Evolutionary conservation across 2,329 filamentous ascomycete genomes (phyloP), one percentile per base, ranked within the genome.

Genomic region (Trichoderma hamatum): DNA sequence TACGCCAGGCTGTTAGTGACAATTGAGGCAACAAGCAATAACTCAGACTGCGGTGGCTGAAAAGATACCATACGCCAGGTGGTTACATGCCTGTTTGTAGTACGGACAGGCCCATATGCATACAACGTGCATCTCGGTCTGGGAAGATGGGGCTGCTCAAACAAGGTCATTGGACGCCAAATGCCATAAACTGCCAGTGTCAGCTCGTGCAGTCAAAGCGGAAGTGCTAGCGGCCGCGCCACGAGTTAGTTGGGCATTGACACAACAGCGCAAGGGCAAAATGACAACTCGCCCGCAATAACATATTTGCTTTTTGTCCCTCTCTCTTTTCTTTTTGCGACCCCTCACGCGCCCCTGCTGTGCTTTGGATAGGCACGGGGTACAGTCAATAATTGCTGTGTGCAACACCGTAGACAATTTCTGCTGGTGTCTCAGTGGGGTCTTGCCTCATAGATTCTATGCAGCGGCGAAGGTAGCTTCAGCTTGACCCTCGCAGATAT

Each of bases 221-320:
- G 51, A 43, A 64, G 51, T 52, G 51, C 52, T 65, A 56, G 49
- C 52, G 52, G 51, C 36, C 51, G 51, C 34, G 46, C 62, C 52
- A 54, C 62, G 24, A 28, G 30, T 11, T 60, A 52, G 54, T 46
- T 21, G 24, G 32, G 34, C 6, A 39, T 26, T 68, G 34, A 11
- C 49, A 54, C 46, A 51, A 34, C 58, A 68, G 46, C 26, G n/a
- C 60, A 56, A 43, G 34, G 63, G 63, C 46, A 69, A 72, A 73
- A 68, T 76, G 74, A 76, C 70, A 75, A 70, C 73, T 75, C 74
- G 65, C 70, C 36, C 65, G 69, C 70, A 73, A 68, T 60, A 62
- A 52, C 34, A 24, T 26, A 59, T 75, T 73, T 39, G 51, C 28
- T 66, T 66, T 66, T 63, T 19, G 14, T 60, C 7, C n/a, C n/a